Conservation (phyloP, 805 yeast species). For the Candida quercuum region DNA sequence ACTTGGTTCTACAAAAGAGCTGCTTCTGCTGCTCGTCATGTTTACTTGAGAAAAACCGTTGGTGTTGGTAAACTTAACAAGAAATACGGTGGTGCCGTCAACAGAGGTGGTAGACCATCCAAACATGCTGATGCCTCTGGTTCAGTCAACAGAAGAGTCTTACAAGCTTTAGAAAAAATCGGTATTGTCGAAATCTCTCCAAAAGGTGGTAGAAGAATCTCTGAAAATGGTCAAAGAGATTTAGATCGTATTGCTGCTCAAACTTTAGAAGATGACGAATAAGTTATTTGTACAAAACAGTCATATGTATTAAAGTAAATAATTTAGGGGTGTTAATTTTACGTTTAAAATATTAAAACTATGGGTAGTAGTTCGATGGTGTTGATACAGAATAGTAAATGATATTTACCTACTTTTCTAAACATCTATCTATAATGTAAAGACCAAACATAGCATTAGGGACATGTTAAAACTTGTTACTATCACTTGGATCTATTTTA, state of each 20-base stretch:
- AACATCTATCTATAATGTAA: too few species aligned
- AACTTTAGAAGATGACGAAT: constrained; percentile 88
- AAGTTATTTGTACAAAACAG: constrained; percentile 9
- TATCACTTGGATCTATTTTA: constrained; percentile 45
- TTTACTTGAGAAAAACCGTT: constrained; percentile 98
- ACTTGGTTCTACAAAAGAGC: constrained; percentile 99
- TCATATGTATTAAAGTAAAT: not conserved
- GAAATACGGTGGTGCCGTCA: constrained; percentile 97
- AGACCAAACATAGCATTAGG: too few species aligned
- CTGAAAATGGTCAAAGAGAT: constrained; percentile 99
- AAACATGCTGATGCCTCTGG: constrained; percentile 99
- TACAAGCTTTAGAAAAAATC: constrained; percentile 97
- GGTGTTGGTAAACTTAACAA: constrained; percentile 99
- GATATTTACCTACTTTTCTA: not conserved
- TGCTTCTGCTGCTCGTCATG: constrained; percentile 99
- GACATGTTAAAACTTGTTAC: not conserved
- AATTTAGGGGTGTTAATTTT: constrained; percentile 2
- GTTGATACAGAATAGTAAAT: too few species aligned
- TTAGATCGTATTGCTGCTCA: constrained; percentile 99
- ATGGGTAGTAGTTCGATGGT: too few species aligned
- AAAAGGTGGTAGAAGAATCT: constrained; percentile 99
- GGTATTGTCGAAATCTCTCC: constrained; percentile 95
- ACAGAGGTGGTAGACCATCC: constrained; percentile 99
- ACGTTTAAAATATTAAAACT: not conserved
- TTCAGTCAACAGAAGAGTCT: constrained; percentile 96